A percentile compares a stretch with the other conserved stretches of the same genome.
These are phyloP conservation scores for Paragyromitra xinjiangensis DNA, from an alignment of 495 filamentous ascomycete genomes.

Conservation along the genomic window DNA sequence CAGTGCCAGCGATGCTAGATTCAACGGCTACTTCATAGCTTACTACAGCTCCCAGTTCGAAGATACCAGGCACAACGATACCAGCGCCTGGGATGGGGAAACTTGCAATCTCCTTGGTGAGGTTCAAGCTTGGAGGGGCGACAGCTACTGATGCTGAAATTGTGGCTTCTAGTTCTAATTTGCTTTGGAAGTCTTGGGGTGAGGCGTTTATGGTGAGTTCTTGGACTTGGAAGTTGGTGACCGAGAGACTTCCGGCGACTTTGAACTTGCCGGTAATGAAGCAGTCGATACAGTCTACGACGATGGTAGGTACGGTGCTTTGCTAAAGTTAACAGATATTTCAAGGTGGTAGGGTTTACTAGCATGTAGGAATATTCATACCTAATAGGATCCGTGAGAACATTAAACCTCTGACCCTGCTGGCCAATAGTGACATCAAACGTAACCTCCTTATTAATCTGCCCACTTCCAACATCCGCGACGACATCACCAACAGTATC, in stretches of 20 bases:
- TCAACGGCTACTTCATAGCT: slow-evolving; percentile 57
- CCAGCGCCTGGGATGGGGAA: slow-evolving; percentile 56
- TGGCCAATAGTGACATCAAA: slow-evolving; percentile 50
- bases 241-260: slow-evolving; percentile 54
- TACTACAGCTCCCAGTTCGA: slow-evolving; percentile 56
- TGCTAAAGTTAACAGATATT: neutral
- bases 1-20: slow-evolving; percentile 48
- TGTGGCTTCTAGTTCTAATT: slow-evolving; percentile 56
- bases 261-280: slow-evolving; percentile 57
- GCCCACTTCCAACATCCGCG: slow-evolving; percentile 19
- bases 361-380: neutral
- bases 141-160: slow-evolving; percentile 26
- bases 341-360: neutral
- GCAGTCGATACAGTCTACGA: slow-evolving; percentile 58
- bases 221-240: slow-evolving; percentile 54
- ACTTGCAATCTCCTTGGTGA: slow-evolving; percentile 50
- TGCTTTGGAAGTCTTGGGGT: slow-evolving; percentile 53
- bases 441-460: slow-evolving; percentile 36
- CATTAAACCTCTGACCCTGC: slow-evolving; percentile 28
- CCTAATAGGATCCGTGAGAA: slow-evolving; percentile 45
- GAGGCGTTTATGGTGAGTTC: slow-evolving; percentile 53
- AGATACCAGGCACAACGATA: slow-evolving; percentile 52
- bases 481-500: slow-evolving; percentile 19
- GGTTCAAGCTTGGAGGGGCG: slow-evolving; percentile 12
- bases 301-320: slow-evolving; percentile 37